phyloP scores from a whole-genome alignment of 805 yeast genomes.

The Millerozyma acaciae region DNA sequence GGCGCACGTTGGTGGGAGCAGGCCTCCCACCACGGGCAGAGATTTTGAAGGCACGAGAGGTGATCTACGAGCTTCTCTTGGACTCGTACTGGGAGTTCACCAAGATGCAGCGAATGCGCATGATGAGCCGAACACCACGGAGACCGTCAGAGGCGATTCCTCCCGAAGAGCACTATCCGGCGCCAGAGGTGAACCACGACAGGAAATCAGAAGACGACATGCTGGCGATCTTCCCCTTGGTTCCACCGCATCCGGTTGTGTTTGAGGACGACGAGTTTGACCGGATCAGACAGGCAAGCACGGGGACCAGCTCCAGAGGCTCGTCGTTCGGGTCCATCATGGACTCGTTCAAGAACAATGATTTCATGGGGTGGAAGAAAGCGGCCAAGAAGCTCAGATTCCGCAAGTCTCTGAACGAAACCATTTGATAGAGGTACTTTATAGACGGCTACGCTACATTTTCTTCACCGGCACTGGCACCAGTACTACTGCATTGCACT shows the following conservation, averaged over 20 bases:
- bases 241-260: background rate
- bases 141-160: slow-evolving; percentile 12
- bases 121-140: slow-evolving; percentile 7
- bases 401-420: slow-evolving; percentile 26
- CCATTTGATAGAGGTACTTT: background rate
- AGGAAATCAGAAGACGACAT: too few species aligned
- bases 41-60: slow-evolving; percentile 12
- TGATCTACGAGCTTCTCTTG: slow-evolving; percentile 26
- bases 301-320: slow-evolving; percentile 19
- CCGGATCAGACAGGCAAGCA: slow-evolving; percentile 6
- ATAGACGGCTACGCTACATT: too few species aligned
- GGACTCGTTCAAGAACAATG: slow-evolving; percentile 24
- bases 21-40: slow-evolving; percentile 17
- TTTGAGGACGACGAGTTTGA: slow-evolving; percentile 4
- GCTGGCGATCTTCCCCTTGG: too few species aligned
- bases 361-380: slow-evolving; percentile 23
- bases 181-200: background rate
- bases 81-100: slow-evolving; percentile 33
- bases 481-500: background rate
- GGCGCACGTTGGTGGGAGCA: slow-evolving; percentile 16
- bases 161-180: slow-evolving; percentile 1
- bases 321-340: slow-evolving; percentile 29
- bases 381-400: slow-evolving; percentile 28
- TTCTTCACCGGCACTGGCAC: too few species aligned
- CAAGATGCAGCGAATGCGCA: slow-evolving; percentile 8